phyloP scores from a whole-genome alignment of 495 filamentous ascomycete species.

The Penicillium atrosanguineum region DNA sequence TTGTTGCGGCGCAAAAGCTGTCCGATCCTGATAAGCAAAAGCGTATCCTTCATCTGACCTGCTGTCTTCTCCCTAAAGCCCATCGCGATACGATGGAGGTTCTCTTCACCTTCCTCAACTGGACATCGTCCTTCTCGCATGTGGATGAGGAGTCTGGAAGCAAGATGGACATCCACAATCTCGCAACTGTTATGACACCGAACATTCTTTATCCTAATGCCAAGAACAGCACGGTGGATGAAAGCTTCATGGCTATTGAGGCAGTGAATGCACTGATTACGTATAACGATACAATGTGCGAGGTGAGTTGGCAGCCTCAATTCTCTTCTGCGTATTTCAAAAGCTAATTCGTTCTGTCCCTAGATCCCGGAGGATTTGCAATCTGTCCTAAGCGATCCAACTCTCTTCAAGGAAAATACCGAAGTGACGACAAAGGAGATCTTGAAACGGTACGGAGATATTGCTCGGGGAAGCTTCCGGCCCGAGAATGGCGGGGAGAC shows the following conservation, averaged over 20 bases:
- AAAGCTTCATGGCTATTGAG: conserved; percentile 88
- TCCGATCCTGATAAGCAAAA: conserved; percentile 76
- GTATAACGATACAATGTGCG: conserved; percentile 93
- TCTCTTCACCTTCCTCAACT: conserved; percentile 93
- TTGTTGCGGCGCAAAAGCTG: conserved; percentile 89
- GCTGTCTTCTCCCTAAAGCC: conserved; percentile 88
- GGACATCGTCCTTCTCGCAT: conserved; percentile 95
- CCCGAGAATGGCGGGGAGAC: conserved; percentile 59
- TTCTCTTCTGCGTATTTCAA: not conserved
- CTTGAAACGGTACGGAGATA: conserved; percentile 80
- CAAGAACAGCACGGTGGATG: conserved; percentile 67
- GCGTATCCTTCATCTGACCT: conserved; percentile 84
- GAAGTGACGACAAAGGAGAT: conserved; percentile 98
- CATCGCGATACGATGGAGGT: conserved; percentile 96
- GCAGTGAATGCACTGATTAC: conserved; percentile 86
- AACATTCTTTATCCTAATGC: conserved; percentile 84
- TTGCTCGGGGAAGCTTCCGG: conserved; percentile 57
- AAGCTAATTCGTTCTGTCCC: conserved; percentile 7
- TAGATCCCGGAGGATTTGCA: conserved; percentile 92
- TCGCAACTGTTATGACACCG: conserved; percentile 96
- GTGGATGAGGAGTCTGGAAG: conserved; percentile 88
- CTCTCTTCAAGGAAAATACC: conserved; percentile 72
- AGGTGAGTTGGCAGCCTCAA: conserved; percentile 58
- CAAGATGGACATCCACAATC: conserved; percentile 99
- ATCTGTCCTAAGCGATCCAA: conserved; percentile 76